Evolutionary conservation across 2,329 filamentous ascomycete species (phyloP), one percentile per base, ranked within the genome.

Genomic region (Colletotrichum scovillei): DNA sequence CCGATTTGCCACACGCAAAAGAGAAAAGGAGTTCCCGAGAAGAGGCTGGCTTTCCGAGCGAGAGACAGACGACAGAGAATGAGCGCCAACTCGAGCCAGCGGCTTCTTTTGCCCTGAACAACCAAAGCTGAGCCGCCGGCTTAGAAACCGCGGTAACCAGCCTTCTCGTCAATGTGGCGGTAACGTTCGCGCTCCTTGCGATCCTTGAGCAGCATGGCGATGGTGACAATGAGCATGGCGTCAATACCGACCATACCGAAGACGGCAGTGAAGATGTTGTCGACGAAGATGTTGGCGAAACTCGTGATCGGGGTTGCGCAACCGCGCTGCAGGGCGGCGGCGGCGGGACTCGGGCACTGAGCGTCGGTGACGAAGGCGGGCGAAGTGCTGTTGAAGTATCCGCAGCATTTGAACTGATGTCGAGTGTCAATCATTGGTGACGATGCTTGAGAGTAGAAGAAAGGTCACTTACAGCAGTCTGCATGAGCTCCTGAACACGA

Each of bases 141-240:
- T 80, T 89, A 89, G 38, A 86, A 83, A 64, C 87, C 82, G 74
- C 81, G 82, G 75, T 84, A 84, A 65, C 91, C 90, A 75, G 83
- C 89, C 90, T 97, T 97, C 87, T 95, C 91, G 79, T 96, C 94
- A 78, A 97, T 95, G 79, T 93, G 88, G 72, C 91, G 90, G 84
- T 95, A 97, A 73, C 94, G 88, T 82, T 93, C 91, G 78, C 91
- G 90, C 85, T 97, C 94, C 83, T 93, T 93, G 79, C 94, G 91
- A 78, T 95, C 92, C 87, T 95, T 95, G 78, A 95, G 86, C 57
- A 97, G 86, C 83, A 94, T 95, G 35, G 92, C 92, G 14, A 92
- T 91, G 76, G 90, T 89, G 69, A 96, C 85, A 76, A 96, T 84
- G 62, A 96, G 86, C 64, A 94, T 79, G 55, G 88, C 88, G 79